Base-by-base conservation (phyloP, 805 yeast species). In the Pichia gijzeniarum region DNA sequence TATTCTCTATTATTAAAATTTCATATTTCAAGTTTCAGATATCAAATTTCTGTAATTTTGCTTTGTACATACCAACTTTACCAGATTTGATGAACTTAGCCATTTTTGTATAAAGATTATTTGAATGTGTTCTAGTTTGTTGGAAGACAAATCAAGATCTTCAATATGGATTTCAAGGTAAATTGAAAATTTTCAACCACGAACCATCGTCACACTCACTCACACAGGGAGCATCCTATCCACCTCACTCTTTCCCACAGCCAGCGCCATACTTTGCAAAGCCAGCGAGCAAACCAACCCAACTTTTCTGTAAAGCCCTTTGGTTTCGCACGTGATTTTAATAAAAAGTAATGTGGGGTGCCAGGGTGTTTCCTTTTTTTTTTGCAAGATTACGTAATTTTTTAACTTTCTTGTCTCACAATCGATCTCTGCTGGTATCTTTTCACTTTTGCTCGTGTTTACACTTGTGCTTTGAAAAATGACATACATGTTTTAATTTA, bases 71-170 rank as follows among this genome's bases (percentile, higher is more conserved):
- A 84, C 91, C 97, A 84, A 91, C 98, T 85, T 85, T 89, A 82
- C 97, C 97, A 74, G 98, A 86, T 81, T 91, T 93, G 78, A 93
- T 83, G 85, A 93, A 91, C 79, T 93, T 93, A 79, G 96, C 96
- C 96, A 89, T 90, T 76, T 69, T 72, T 60, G 49, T 52, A 51
- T 49, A 22, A 41, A 30, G 38, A 39, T 44, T 25, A 43, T 43
- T 41, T 40, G 48, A 40, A 40, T 45, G 37, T 45, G 40, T 16
- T 38, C 14, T 12, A 36, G 17, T 18, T 18, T 14, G 22, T 9
- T 17, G 8, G 12, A 16, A 34, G 17, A 18, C 13, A 17, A 34
- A 18, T 34, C 22, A 17, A n/a, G 19, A 18, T 5, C 18, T 12
- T 7, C 5, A 16, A 20, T n/a, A 18, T 2, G 18, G 12, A 16